Evolutionary conservation across 2,329 filamentous ascomycete genomes (phyloP).

Genomic region (Trichophyton benhamiae): DNA sequence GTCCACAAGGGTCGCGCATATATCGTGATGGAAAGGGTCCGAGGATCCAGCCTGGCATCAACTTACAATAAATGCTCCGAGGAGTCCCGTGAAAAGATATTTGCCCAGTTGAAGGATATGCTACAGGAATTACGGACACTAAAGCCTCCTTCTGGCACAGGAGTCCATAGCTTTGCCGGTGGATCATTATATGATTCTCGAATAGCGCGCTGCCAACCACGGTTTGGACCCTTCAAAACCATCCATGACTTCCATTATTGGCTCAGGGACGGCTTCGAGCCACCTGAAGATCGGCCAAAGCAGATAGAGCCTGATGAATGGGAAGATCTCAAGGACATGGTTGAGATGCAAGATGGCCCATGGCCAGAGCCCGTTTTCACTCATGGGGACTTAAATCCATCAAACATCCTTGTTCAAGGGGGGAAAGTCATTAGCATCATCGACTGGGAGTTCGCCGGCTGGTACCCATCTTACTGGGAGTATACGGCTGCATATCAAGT

Average conservation of each 20-base stretch:
- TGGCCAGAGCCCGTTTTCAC: slow-evolving; percentile 34
- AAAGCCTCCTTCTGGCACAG: slow-evolving; percentile 5
- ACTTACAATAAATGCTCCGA: slow-evolving; percentile 13
- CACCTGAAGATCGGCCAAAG: slow-evolving; percentile 7
- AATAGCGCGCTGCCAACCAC: neutral
- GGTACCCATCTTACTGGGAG: slow-evolving; percentile 7
- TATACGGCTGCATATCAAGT: slow-evolving; percentile 14
- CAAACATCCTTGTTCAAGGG: slow-evolving; percentile 18
- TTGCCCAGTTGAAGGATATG: slow-evolving; percentile 10
- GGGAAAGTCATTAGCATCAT: slow-evolving; percentile 13
- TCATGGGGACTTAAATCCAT: slow-evolving; percentile 33
- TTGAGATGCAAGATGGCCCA: slow-evolving; percentile 24
- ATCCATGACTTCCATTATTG: slow-evolving; percentile 24
- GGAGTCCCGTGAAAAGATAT: slow-evolving; percentile 6
- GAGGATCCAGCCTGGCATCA: slow-evolving; percentile 18
- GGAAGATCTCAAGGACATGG: slow-evolving; percentile 24
- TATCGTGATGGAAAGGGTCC: slow-evolving; percentile 37
- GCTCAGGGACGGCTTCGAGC: slow-evolving; percentile 19
- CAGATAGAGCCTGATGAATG: slow-evolving; percentile 14
- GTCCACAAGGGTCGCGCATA: slow-evolving; percentile 28
- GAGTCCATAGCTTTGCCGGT: slow-evolving; percentile 10
- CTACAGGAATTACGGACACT: slow-evolving; percentile 13
- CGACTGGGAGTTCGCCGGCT: slow-evolving; percentile 8
- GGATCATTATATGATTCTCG: neutral
- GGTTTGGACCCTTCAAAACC: slow-evolving; percentile 25